Base-by-base conservation (phyloP, 1,284 basidiomycete species). In the Pulchroboletus neoregius region DNA sequence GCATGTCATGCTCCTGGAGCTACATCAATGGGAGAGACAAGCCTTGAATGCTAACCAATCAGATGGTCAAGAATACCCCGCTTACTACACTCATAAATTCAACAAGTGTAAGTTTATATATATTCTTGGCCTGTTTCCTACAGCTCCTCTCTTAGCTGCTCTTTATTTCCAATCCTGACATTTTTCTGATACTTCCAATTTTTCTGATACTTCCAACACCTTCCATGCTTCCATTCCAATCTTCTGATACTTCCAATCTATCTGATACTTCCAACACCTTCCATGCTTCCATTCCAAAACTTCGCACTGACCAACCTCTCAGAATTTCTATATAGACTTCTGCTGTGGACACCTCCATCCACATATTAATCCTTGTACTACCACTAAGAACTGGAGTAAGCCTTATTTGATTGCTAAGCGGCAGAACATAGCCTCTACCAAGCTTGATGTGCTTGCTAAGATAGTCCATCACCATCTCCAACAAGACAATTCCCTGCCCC, bases 301-400 rank as follows among this genome's bases (percentile, higher is more conserved):
- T 10, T 10, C 26, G 8, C 11, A 27, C 7, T 27, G 7, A 7
- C 26, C 8, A 27, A 27, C 11, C 26, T 8, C 26, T 27, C 11
- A 54, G 53, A 43, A 55, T 10, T 55, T 55, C 0, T 55, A 55
- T 5, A 55, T 55, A 0, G 42, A 55, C 20, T 45, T 55, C 4
- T 33, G 33, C 0, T 23, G 18, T 1, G 32, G 36, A 1, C 12
- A 49, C 0, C 54, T 56, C 0, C 54, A 56, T 11, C 46, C 54
- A 6, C 13, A 24, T 8, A 13, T 36, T 20, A 36, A 36, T 15
- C 20, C 35, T 10, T 6, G 12, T 12, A 5, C 11, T 20, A 5
- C 20, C 6, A 5, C 6, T 33, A 9, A 32, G 2, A 6, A 16
- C 20, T 35, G 33, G 33, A 18, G 3, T 5, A 35, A 18, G 18